Percentiles rank a stretch among this genome's conserved stretches.
These are phyloP conservation scores for Xanthoconium separans DNA, from an alignment of 1,284 basidiomycete genomes.

Conservation along the genomic window DNA sequence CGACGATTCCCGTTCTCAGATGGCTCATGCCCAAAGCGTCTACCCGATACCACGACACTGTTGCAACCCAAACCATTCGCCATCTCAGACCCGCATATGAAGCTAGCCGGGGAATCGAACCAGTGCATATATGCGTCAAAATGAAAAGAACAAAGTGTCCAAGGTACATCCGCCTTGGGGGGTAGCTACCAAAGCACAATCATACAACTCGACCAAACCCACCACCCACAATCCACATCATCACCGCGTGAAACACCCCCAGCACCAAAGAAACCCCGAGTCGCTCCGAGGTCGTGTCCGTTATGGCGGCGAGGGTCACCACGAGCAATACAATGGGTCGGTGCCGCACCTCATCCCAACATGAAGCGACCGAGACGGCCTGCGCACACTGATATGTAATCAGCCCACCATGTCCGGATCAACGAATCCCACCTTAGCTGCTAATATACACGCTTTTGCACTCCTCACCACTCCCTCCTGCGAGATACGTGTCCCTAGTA, in stretches of 20 bases:
- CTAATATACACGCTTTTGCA: slow-evolving; percentile 42
- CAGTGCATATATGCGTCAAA: too few species aligned
- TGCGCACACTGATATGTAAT: slow-evolving; percentile 20
- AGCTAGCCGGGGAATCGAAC: too few species aligned
- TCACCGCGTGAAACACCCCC: slow-evolving; percentile 38
- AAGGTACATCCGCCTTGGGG: background rate
- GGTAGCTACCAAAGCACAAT: background rate
- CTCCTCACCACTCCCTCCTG: slow-evolving; percentile 27
- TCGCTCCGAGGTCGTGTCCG: slow-evolving; percentile 47
- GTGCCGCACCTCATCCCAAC: slow-evolving; percentile 19
- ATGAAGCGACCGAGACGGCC: slow-evolving; percentile 26
- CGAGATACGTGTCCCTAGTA: slow-evolving; percentile 12
- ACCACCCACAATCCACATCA: slow-evolving; percentile 21
- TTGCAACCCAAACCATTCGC: too few species aligned
- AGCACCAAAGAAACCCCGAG: slow-evolving; percentile 39
- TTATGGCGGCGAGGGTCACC: slow-evolving; percentile 40
- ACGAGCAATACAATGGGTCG: slow-evolving; percentile 34
- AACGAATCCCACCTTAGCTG: slow-evolving; percentile 44
- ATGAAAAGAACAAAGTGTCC: too few species aligned
- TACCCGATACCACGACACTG: too few species aligned
- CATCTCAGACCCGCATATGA: too few species aligned
- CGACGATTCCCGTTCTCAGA: too few species aligned
- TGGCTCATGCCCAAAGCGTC: too few species aligned
- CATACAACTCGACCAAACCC: background rate
- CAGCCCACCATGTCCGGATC: slow-evolving; percentile 24